These are phyloP conservation scores for Cladobotryum mycophilum DNA, from an alignment of 2,329 filamentous ascomycete species.

Conservation along the genomic window DNA sequence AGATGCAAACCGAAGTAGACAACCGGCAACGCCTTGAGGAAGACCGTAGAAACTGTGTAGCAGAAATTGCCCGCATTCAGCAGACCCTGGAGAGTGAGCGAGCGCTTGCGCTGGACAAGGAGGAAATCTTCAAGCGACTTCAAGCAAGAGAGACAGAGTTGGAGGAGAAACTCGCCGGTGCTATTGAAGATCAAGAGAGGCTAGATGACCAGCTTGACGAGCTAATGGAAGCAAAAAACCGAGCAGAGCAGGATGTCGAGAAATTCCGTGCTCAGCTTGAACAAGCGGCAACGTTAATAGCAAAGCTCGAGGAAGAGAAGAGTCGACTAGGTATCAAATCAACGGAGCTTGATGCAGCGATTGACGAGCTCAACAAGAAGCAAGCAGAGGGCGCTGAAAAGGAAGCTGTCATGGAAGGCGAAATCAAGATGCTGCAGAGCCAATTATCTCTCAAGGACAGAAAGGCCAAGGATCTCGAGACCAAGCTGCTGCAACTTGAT, in stretches of 20 bases:
- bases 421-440: conserved; percentile 87
- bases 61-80: conserved; percentile 83
- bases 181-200: conserved; percentile 87
- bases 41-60: conserved; percentile 78
- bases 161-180: conserved; percentile 84
- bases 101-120: conserved; percentile 92
- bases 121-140: conserved; percentile 97
- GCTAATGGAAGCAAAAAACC: conserved; percentile 81
- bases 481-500: conserved; percentile 74
- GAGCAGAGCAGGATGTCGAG: conserved; percentile 77
- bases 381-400: conserved; percentile 69
- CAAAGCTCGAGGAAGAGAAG: conserved; percentile 81
- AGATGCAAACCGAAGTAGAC: conserved; percentile 69
- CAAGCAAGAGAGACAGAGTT: conserved; percentile 88
- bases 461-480: conserved; percentile 82
- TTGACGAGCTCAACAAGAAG: conserved; percentile 63
- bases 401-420: conserved; percentile 70
- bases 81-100: conserved; percentile 94
- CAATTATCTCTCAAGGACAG: conserved; percentile 84
- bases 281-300: conserved; percentile 83
- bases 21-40: conserved; percentile 81
- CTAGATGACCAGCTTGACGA: conserved; percentile 91
- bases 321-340: conserved; percentile 63
- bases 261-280: conserved; percentile 76
- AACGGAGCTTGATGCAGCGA: conserved; percentile 60